These are phyloP conservation scores for Prunus persica DNA, from an alignment of 306 rosid genomes.

Conservation along the genomic window Prunus_persica_NCBIv2 NC_034015.1:16922001-16922500, in stretches of 20 bases:
- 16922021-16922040: background rate
- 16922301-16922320: background rate
- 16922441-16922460: background rate
- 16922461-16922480: background rate
- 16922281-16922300: background rate
- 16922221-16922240: conserved; percentile 2
- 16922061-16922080: background rate
- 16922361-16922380: no score
- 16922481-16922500: conserved; percentile 1
- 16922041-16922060: background rate
- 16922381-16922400: no score
- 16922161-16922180: background rate
- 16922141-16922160: background rate
- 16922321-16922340: background rate
- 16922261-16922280: conserved; percentile 9
- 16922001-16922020: background rate
- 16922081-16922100: background rate
- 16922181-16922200: background rate
- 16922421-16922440: background rate
- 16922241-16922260: conserved; percentile 25
- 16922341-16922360: no score
- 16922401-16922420: no score
- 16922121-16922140: background rate
- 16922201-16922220: background rate
- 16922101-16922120: background rate